A percentile compares a stretch with the other conserved stretches of the same genome.
Evolutionary conservation across 768 basidiomycete genomes (phyloP).

Genomic region (Fomitopsis pulvina): DNA sequence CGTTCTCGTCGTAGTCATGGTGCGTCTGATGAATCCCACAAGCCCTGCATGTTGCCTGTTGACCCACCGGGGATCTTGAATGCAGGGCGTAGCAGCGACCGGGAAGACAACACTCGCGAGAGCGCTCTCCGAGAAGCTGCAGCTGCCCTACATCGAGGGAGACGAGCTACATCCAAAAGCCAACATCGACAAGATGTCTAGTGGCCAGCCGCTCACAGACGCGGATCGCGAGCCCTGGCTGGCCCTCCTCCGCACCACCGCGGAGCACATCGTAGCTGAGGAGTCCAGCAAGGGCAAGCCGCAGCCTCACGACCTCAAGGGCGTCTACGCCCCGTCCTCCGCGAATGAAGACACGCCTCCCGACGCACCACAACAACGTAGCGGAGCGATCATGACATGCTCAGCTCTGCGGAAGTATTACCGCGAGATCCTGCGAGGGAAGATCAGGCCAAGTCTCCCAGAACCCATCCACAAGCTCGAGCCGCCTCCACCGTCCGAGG

Average conservation of each 20-base stretch:
- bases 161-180: constrained; percentile 78
- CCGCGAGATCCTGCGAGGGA: constrained; percentile 75
- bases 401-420: constrained; percentile 80
- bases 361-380: constrained; percentile 7
- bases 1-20: constrained; percentile 46
- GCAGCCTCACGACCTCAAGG: neutral
- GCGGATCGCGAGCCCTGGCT: constrained; percentile 87
- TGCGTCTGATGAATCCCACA: constrained; percentile 19
- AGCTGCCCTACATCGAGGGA: constrained; percentile 81
- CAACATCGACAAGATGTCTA: constrained; percentile 86
- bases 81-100: constrained; percentile 23
- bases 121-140: constrained; percentile 29
- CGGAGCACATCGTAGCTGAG: constrained; percentile 36
- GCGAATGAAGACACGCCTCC: neutral
- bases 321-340: constrained; percentile 1
- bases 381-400: constrained; percentile 78
- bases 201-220: constrained; percentile 71
- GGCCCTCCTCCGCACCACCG: constrained; percentile 57
- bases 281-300: constrained; percentile 12
- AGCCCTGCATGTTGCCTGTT: neutral
- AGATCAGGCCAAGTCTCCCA: constrained; percentile 18
- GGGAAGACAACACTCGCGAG: constrained; percentile 24
- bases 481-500: constrained; percentile 22
- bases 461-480: constrained; percentile 15
- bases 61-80: neutral